Evolutionary conservation across 441 rosid genomes (phyloP).

Genomic region (Cnidoscolus chayamansa): DNA sequence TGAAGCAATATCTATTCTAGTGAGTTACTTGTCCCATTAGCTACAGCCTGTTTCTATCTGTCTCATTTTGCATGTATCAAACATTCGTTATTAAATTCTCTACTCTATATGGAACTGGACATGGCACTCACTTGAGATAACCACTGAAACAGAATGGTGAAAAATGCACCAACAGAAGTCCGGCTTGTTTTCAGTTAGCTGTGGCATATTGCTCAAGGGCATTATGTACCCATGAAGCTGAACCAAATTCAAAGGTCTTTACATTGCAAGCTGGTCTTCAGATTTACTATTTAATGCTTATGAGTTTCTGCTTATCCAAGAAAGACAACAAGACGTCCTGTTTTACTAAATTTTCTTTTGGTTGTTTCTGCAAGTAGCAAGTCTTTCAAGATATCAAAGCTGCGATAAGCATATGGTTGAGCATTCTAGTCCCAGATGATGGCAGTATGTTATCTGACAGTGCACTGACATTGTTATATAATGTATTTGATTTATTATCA

Average conservation of each 20-base stretch:
- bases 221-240: conserved; percentile 65
- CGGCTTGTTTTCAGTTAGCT: conserved; percentile 51
- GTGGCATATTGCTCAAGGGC: conserved; percentile 74
- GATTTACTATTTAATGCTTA: conserved; percentile 25
- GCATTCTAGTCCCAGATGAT: conserved; percentile 36
- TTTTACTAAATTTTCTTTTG: conserved; percentile 22
- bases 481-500: conserved; percentile 62
- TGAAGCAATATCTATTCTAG: conserved; percentile 62
- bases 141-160: conserved; percentile 38
- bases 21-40: conserved; percentile 26
- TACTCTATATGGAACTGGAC: conserved; percentile 23
- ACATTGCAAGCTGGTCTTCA: conserved; percentile 34
- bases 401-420: conserved; percentile 60
- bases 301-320: background rate
- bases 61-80: conserved; percentile 9
- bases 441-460: conserved; percentile 38
- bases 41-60: conserved; percentile 13
- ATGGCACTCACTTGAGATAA: conserved; percentile 25
- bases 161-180: conserved; percentile 27
- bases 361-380: conserved; percentile 41
- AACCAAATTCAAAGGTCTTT: conserved; percentile 78
- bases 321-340: conserved; percentile 11
- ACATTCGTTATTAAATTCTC: conserved; percentile 15
- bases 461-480: conserved; percentile 53
- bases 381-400: conserved; percentile 54